phyloP scores from a whole-genome alignment of 352 stramenopile species.

The Peronospora farinosa region DNA sequence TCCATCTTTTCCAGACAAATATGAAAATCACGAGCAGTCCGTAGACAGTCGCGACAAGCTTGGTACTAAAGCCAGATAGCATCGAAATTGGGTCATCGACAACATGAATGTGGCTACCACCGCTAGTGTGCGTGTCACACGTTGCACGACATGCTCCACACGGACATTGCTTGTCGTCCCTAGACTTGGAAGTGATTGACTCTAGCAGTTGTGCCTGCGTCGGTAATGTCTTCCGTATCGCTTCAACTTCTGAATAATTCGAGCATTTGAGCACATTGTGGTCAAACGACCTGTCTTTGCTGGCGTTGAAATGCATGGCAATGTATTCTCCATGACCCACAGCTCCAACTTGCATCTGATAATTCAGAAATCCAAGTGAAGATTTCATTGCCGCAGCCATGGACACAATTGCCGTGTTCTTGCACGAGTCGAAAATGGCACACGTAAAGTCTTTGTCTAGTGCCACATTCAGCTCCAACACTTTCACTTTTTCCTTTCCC shows the following conservation, averaged over 20 bases:
- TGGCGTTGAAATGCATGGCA: slow-evolving; percentile 58
- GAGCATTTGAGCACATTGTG: slow-evolving; percentile 62
- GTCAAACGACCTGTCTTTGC: slow-evolving; percentile 37
- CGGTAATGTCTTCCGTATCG: slow-evolving; percentile 34
- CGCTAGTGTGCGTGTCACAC: slow-evolving; percentile 45
- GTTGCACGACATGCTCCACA: slow-evolving; percentile 64
- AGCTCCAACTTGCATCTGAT: slow-evolving; percentile 83
- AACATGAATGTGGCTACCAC: slow-evolving; percentile 40
- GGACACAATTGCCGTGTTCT: slow-evolving; percentile 76
- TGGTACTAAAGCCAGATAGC: slow-evolving; percentile 52
- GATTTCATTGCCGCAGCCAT: slow-evolving; percentile 71
- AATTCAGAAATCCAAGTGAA: slow-evolving; percentile 83
- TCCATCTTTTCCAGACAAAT: slow-evolving; percentile 41
- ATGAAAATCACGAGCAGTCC: slow-evolving; percentile 34
- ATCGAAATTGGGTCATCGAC: slow-evolving; percentile 66
- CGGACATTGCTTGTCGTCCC: slow-evolving; percentile 59
- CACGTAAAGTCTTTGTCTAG: slow-evolving; percentile 72
- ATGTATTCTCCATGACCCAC: slow-evolving; percentile 87
- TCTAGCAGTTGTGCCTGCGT: slow-evolving; percentile 58
- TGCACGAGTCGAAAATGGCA: slow-evolving; percentile 78
- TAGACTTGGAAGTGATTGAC: slow-evolving; percentile 48
- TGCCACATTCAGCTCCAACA: slow-evolving; percentile 71
- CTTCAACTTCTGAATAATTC: slow-evolving; percentile 66
- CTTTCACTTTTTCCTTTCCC: slow-evolving; percentile 62
- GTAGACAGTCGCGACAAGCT: slow-evolving; percentile 58